Percentiles rank a stretch among this genome's conserved stretches.
These are phyloP conservation scores for Parathielavia hyrcaniae DNA, from an alignment of 495 filamentous ascomycete species.

Conservation along the genomic window DNA sequence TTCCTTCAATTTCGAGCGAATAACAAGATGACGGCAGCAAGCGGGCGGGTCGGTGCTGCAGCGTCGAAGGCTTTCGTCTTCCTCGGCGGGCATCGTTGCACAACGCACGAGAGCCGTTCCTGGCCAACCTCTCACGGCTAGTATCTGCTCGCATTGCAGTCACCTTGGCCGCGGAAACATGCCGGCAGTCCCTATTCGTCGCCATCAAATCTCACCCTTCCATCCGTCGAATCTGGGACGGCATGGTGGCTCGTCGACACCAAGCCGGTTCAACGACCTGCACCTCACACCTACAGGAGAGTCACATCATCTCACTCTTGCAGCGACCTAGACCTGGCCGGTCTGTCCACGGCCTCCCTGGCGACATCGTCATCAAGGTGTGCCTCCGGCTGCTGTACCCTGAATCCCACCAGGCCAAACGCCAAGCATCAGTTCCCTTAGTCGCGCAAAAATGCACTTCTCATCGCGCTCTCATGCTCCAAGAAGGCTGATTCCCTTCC, in stretches of 20 bases:
- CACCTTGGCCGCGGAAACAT: background rate
- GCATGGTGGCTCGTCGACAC: background rate
- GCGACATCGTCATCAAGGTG: too few species aligned
- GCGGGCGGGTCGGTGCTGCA: too few species aligned
- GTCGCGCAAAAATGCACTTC: too few species aligned
- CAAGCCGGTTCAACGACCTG: too few species aligned
- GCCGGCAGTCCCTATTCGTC: conserved; percentile 7
- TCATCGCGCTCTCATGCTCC: too few species aligned
- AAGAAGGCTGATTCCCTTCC: too few species aligned
- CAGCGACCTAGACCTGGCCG: background rate
- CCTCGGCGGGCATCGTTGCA: background rate
- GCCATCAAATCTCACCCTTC: background rate
- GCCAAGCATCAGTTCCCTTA: too few species aligned
- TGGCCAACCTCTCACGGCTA: background rate
- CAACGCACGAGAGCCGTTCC: background rate
- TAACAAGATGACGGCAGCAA: too few species aligned
- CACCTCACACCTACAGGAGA: background rate
- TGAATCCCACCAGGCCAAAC: background rate
- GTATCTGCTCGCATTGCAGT: background rate
- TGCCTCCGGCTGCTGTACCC: background rate
- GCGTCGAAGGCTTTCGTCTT: background rate
- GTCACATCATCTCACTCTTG: background rate
- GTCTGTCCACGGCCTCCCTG: background rate
- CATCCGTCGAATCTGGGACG: background rate
- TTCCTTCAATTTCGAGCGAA: too few species aligned